Evolutionary conservation across 2,329 filamentous ascomycete species (phyloP), one percentile per base, ranked within the genome.

Genomic region (Microsporum canis): DNA sequence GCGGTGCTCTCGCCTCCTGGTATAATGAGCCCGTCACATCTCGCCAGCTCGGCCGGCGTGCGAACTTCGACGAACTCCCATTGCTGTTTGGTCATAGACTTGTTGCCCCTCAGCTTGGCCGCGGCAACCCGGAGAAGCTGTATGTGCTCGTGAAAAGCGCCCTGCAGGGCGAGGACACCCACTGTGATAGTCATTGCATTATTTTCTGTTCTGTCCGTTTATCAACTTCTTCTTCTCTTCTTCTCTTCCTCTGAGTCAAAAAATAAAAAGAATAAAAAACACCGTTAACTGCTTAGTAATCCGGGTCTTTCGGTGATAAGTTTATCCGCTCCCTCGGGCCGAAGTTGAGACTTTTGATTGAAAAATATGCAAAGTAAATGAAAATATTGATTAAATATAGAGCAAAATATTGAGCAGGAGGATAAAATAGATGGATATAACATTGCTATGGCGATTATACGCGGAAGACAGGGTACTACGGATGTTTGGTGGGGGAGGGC

Each of bases 1-100:
- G 92, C 87, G 1, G 94, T 97, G 75, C 90, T 96, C 75, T 99
- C 94, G 64, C 94, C 94, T 59, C 94, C 94, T 2, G 94, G 94
- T 55, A 99, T 84, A 70, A 99, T 84, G 49, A 99, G 81, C 31
- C 85, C 92, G 73, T 92, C 84, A 75, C 91, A 97, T 66, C 72
- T 73, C 3, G 80, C 77, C 36, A 99, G 81, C 68, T 96, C 82
- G 5, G 79, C 76, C 1, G 83, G 77, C 5, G 87, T 96, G 62
- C 92, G 87, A 55, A 97, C 89, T 73, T 96, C 87, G 65, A 87
- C 79, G 70, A 94, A 89, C 31, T 73, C 70, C 76, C 89, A 86
- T 53, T 72, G 57, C 31, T 66, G 63, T 47, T 59, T 36, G 38
- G 39, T 34, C n/a, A 31, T 12, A 65, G 66, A 23, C 57, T 63